Evolutionary conservation across 805 yeast species (phyloP), one percentile per base, ranked within the genome.

Genomic region (Ogataea paradorogensis): DNA sequence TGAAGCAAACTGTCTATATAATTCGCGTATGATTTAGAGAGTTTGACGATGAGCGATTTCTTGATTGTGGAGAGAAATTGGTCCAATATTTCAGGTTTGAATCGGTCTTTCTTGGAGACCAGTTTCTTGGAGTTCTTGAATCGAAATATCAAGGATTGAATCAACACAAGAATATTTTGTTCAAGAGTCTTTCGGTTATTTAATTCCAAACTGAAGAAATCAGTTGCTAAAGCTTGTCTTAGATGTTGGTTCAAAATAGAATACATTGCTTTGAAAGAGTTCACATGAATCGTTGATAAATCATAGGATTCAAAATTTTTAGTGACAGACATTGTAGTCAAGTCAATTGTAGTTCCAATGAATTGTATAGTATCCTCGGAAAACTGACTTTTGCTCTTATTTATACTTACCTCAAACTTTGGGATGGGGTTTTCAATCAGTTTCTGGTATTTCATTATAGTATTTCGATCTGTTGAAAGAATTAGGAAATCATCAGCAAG

Each of bases 401-500:
- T 76, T 14, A 67, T 64, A 29, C 21, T 43, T 0, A 73, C 66
- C 18, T 71, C 70, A 41, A 67, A 78, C 2, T 67, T 68, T 0
- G 59, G 51, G 35, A 76, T 66, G 4, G 2, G 76, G 75, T 11
- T 49, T 30, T 1, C 49, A 27, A 72, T 63, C 7, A 58, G 15
- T 1, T 42, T 42, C 31, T 56, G 50, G 28, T 71, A 57, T 3
- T 38, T 40, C 1, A 41, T 29, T 0, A 79, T 69, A 9, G 56
- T 51, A 0, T 42, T 36, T 9, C 50, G 20, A 25, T 67, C 55
- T 0, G 78, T 66, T 0, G 93, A 73, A 0, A 90, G 61, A n/a
- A 87, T 67, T 20, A 90, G 56, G 52, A 90, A 90, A 57, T 90
- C 98, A 61, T 90, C 98, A 0, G 88, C 95, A 15, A 86, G 59